A percentile compares a stretch with the other conserved stretches of the same genome.
phyloP scores from a whole-genome alignment of 257 asterid genomes.

The Apocynum venetum region DNA sequence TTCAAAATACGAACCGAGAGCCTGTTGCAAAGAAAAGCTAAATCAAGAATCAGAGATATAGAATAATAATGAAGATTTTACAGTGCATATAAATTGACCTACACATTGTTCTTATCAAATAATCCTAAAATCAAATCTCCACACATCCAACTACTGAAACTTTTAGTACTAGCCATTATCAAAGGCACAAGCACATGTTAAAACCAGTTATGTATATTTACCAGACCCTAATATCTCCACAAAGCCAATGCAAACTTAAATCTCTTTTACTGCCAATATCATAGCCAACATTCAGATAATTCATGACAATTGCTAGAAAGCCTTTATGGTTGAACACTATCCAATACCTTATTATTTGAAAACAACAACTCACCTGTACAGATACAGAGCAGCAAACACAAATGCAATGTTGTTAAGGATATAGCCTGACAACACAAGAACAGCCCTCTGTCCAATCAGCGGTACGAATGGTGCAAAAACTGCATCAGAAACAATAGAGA shows the following conservation, averaged over 20 bases:
- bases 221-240: neutral
- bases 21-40: slow-evolving; percentile 39
- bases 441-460: slow-evolving; percentile 79
- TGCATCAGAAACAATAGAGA: slow-evolving; percentile 28
- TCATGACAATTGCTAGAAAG: neutral
- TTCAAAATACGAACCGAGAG: slow-evolving; percentile 63
- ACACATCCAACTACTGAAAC: neutral
- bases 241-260: neutral
- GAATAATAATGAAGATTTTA: neutral
- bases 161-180: slow-evolving; percentile 1
- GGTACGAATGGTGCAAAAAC: slow-evolving; percentile 84
- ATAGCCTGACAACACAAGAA: slow-evolving; percentile 81
- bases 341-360: neutral
- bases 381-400: slow-evolving; percentile 59
- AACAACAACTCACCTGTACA: slow-evolving; percentile 54
- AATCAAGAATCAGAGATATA: neutral
- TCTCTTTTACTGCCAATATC: neutral
- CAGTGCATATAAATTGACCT: neutral
- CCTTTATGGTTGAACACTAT: neutral
- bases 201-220: neutral
- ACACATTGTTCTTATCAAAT: neutral
- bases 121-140: neutral
- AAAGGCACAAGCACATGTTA: neutral
- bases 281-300: neutral
- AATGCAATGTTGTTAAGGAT: slow-evolving; percentile 63